Conservation (phyloP, 139 green algal genomes). For the Picochlorum costavermella region DNA sequence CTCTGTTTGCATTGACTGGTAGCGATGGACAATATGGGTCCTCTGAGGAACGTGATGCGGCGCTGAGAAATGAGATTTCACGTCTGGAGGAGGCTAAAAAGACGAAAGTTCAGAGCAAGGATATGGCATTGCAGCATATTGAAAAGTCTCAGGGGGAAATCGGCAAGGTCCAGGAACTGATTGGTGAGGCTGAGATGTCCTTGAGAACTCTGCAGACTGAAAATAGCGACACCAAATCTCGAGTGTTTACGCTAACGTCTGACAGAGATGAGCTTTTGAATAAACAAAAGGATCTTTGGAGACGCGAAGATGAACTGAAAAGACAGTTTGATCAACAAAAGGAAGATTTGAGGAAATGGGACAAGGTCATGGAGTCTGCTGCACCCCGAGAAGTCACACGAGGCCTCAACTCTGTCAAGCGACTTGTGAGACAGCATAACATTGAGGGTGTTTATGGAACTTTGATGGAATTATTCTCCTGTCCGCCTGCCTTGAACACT, state of each 20-base stretch:
- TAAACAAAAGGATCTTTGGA: constrained; percentile 48
- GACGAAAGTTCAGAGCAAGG: constrained; percentile 12
- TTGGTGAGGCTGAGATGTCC: constrained; percentile 21
- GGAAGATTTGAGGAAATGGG: constrained; percentile 9
- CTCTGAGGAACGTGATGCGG: constrained; percentile 62
- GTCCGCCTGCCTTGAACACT: constrained; percentile 48
- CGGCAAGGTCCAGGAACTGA: not conserved
- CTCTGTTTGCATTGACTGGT: constrained; percentile 71
- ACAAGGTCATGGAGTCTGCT: constrained; percentile 27
- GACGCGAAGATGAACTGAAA: constrained; percentile 31
- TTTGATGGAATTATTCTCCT: constrained; percentile 86
- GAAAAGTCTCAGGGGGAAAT: constrained; percentile 14
- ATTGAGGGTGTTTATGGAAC: constrained; percentile 78
- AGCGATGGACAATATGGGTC: constrained; percentile 47
- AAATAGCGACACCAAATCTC: constrained; percentile 7
- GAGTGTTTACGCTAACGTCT: constrained; percentile 2
- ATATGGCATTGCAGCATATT: constrained; percentile 3
- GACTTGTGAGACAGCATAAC: constrained; percentile 48
- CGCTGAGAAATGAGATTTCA: constrained; percentile 50
- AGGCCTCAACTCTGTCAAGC: constrained; percentile 48
- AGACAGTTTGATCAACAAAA: constrained; percentile 7
- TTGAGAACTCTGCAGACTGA: constrained; percentile 9
- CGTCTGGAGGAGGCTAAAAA: constrained; percentile 19
- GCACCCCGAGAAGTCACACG: constrained; percentile 58
- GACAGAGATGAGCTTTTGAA: constrained; percentile 28